These are phyloP conservation scores for Oxyria digyna DNA, from an alignment of 148 eudicot species.

Conservation along the genomic window DNA sequence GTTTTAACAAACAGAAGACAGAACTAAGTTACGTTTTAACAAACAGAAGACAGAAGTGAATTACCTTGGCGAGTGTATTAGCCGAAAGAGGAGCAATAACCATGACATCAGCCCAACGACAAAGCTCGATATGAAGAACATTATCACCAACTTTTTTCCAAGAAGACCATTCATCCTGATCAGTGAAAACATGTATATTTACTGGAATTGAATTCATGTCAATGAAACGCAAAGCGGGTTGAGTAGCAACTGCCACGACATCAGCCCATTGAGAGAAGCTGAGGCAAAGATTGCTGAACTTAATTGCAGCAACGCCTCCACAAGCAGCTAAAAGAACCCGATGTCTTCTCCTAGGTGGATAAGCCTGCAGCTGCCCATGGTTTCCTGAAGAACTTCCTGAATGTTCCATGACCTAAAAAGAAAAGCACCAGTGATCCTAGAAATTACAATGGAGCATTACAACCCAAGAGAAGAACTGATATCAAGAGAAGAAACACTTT, in stretches of 20 bases:
- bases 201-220: slow-evolving; percentile 47
- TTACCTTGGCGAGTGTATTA: slow-evolving; percentile 86
- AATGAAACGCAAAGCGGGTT: slow-evolving; percentile 60
- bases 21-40: too few relatives aligned
- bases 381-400: background rate
- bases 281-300: slow-evolving; percentile 70
- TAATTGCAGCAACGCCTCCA: slow-evolving; percentile 93
- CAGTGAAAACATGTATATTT: slow-evolving; percentile 60
- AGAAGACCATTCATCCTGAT: slow-evolving; percentile 79
- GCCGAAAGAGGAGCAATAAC: slow-evolving; percentile 91
- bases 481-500: background rate
- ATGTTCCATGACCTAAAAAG: background rate
- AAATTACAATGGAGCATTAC: background rate
- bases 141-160: slow-evolving; percentile 75
- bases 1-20: too few relatives aligned
- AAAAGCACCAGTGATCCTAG: background rate
- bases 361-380: background rate
- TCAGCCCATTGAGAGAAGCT: slow-evolving; percentile 96
- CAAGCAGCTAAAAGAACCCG: slow-evolving; percentile 82
- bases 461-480: too few relatives aligned
- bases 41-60: too few relatives aligned
- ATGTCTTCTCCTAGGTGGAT: slow-evolving; percentile 36
- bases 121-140: slow-evolving; percentile 80
- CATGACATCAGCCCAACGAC: slow-evolving; percentile 94
- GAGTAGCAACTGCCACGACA: slow-evolving; percentile 66